Evolutionary conservation across 305 asterid species (phyloP).

Genomic region (Euphrasia arctica): DNA sequence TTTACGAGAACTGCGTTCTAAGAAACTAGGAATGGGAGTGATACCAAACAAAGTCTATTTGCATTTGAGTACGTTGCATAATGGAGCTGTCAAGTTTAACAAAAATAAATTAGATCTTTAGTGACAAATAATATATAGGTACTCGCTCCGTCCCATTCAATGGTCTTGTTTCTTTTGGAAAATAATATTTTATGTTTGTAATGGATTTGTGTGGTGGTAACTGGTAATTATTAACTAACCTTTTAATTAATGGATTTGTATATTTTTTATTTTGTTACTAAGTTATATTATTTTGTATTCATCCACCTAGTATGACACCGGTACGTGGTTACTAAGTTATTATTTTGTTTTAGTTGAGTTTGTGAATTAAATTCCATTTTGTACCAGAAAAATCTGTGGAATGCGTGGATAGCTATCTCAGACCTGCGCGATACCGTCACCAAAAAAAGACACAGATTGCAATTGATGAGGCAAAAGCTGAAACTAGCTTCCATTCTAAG

Average conservation of each 20-base stretch:
- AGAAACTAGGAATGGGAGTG: too few relatives aligned
- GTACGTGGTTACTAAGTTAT: not conserved
- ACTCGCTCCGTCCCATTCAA: not conserved
- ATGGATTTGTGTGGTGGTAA: too few relatives aligned
- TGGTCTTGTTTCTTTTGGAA: too few relatives aligned
- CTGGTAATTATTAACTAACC: too few relatives aligned
- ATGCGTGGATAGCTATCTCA: conserved; percentile 89
- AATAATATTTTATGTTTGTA: too few relatives aligned
- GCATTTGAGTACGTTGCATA: too few relatives aligned
- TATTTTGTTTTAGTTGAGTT: not conserved
- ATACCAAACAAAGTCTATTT: too few relatives aligned
- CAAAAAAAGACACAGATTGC: conserved; percentile 80
- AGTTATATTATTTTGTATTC: too few relatives aligned
- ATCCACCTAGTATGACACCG: not conserved
- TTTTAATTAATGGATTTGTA: too few relatives aligned
- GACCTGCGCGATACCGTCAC: conserved; percentile 80
- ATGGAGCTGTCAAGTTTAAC: too few relatives aligned
- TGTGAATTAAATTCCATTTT: not conserved
- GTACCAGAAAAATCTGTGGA: conserved; percentile 80
- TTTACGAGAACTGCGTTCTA: not conserved
- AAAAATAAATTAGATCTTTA: not conserved
- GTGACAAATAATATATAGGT: not conserved
- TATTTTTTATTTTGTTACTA: too few relatives aligned
- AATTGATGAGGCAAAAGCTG: conserved; percentile 81
- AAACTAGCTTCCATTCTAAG: conserved; percentile 85